A percentile compares a stretch with the other conserved stretches of the same genome.
phyloP scores from a whole-genome alignment of 768 basidiomycete species.

The Solioccasus polychromus region DNA sequence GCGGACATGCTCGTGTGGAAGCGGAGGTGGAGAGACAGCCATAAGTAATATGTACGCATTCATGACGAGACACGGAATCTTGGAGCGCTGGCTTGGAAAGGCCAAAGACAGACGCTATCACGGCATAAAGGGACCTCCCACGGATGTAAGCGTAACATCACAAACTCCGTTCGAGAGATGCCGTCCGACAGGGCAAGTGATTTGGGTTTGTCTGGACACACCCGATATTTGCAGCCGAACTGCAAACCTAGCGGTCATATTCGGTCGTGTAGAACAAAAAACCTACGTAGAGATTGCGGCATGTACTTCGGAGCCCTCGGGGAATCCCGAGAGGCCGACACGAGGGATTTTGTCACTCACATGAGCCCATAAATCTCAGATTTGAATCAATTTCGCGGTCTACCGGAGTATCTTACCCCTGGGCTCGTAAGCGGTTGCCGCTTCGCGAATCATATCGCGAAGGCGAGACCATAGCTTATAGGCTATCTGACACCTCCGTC shows the following conservation, averaged over 20 bases:
- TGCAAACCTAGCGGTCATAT: slow-evolving; percentile 13
- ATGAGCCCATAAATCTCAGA: slow-evolving; percentile 31
- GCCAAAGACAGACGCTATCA: slow-evolving; percentile 31
- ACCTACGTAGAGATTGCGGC: slow-evolving; percentile 19
- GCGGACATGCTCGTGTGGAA: slow-evolving; percentile 29
- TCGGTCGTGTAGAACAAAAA: slow-evolving; percentile 12
- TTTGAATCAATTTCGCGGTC: slow-evolving; percentile 16
- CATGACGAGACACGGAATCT: slow-evolving; percentile 28
- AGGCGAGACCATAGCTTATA: neutral
- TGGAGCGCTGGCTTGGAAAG: slow-evolving; percentile 22
- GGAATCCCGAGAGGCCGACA: slow-evolving; percentile 22
- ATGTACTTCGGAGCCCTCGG: slow-evolving; percentile 16
- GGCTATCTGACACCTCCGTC: neutral
- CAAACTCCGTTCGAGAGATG: slow-evolving; percentile 18
- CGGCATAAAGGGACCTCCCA: slow-evolving; percentile 28
- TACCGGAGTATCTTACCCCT: slow-evolving; percentile 19
- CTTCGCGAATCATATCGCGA: slow-evolving; percentile 6
- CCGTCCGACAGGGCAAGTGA: slow-evolving; percentile 12
- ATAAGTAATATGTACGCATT: slow-evolving; percentile 24
- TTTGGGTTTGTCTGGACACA: neutral
- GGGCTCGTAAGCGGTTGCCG: slow-evolving; percentile 13
- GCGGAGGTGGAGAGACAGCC: slow-evolving; percentile 13
- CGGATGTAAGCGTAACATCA: slow-evolving; percentile 16
- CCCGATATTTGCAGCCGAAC: slow-evolving; percentile 3
- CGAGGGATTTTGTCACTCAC: slow-evolving; percentile 14